Evolutionary conservation across 768 basidiomycete species (phyloP).

Genomic region (Lyophyllum decastes): DNA sequence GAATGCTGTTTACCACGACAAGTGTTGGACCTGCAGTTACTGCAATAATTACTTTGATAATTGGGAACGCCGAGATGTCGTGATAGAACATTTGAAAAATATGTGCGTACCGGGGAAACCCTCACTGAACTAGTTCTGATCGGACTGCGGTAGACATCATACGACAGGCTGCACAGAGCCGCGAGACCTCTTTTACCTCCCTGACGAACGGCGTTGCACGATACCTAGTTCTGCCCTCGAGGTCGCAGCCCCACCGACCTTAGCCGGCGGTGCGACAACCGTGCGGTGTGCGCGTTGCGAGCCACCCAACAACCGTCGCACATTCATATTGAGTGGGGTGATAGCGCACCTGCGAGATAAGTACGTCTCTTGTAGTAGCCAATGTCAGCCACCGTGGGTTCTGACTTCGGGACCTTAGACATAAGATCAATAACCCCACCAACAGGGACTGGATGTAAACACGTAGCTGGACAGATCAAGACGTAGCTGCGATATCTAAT

Average conservation of each 20-base stretch:
- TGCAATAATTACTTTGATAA: neutral
- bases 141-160: neutral
- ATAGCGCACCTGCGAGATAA: neutral
- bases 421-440: neutral
- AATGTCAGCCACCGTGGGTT: neutral
- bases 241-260: neutral
- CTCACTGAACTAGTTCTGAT: neutral
- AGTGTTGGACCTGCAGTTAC: neutral
- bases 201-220: neutral
- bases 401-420: neutral
- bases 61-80: neutral
- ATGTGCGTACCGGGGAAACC: neutral
- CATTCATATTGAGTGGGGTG: neutral
- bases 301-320: neutral
- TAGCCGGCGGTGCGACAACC: neutral
- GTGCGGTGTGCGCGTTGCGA: neutral
- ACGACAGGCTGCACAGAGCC: neutral
- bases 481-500: too few species aligned
- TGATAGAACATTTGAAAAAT: neutral
- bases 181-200: neutral
- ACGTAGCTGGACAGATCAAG: neutral
- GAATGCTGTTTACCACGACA: neutral
- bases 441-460: neutral
- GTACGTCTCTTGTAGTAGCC: neutral
- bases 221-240: neutral